These are phyloP conservation scores for Petunia hybrid DNA, from an alignment of 305 asterid genomes.

Conservation along the genomic window DNA sequence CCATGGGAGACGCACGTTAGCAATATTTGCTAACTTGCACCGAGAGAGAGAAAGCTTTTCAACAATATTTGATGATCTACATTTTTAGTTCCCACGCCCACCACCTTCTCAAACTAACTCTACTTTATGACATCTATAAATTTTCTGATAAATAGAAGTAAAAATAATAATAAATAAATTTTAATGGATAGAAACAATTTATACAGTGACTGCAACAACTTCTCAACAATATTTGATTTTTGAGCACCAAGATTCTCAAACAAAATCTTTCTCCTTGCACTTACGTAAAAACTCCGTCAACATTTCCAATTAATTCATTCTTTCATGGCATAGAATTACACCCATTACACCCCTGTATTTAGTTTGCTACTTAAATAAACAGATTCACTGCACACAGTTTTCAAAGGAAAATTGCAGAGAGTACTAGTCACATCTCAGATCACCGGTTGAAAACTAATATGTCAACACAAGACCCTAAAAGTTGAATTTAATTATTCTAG, in stretches of 20 bases:
- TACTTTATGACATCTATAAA: no score
- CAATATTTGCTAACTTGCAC: neutral
- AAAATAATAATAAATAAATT: no score
- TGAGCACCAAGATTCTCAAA: no score
- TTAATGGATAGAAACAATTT: no score
- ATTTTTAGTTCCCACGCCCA: neutral
- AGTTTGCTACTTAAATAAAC: conserved; percentile 10
- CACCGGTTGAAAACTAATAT: conserved; percentile 5
- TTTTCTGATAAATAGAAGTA: no score
- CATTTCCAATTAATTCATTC: conserved; percentile 6
- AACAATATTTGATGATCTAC: neutral
- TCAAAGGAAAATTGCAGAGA: conserved; percentile 7
- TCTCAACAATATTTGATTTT: no score
- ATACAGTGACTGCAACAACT: no score
- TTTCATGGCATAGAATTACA: neutral
- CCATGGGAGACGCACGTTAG: neutral
- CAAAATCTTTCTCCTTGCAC: neutral
- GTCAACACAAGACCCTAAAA: neutral
- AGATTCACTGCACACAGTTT: neutral
- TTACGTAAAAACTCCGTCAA: neutral
- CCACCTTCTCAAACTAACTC: neutral
- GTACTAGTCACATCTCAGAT: conserved; percentile 11
- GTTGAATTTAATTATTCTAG: neutral
- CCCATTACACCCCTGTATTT: neutral
- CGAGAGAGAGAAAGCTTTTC: neutral